These are phyloP conservation scores for Actinomortierella ambigua DNA, from an alignment of 371 early-diverging fungal genomes.

Conservation along the genomic window DNA sequence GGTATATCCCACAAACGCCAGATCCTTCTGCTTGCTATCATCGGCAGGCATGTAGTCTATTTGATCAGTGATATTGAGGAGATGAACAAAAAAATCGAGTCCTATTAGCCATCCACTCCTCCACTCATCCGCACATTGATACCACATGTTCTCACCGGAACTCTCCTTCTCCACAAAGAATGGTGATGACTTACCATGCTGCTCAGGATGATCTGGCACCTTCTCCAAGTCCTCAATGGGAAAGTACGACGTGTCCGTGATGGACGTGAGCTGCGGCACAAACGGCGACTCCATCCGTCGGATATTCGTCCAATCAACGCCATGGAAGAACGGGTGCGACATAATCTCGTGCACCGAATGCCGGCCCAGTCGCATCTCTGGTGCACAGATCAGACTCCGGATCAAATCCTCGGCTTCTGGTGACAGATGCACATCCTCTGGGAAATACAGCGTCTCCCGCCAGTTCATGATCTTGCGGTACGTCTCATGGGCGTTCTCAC, in stretches of 20 bases:
- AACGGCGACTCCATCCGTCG: conserved; percentile 89
- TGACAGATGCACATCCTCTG: conserved; percentile 91
- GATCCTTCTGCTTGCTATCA: conserved; percentile 78
- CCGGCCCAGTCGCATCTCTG: conserved; percentile 80
- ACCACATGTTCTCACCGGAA: no score
- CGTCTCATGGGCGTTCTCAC: conserved; percentile 94
- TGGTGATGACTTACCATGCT: conserved; percentile 20
- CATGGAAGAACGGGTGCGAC: conserved; percentile 95
- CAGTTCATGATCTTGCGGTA: conserved; percentile 97
- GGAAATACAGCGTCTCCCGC: conserved; percentile 88
- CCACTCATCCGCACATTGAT: neutral
- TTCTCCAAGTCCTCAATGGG: conserved; percentile 92
- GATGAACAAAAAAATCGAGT: no score
- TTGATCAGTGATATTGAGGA: no score
- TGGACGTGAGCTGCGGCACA: conserved; percentile 91
- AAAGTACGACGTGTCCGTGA: conserved; percentile 98
- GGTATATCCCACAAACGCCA: conserved; percentile 97
- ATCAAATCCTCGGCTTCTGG: conserved; percentile 93
- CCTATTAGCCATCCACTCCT: no score
- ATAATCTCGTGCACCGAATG: conserved; percentile 88
- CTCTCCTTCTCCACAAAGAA: neutral
- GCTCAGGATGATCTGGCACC: conserved; percentile 59
- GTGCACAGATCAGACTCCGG: conserved; percentile 85
- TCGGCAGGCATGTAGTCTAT: conserved; percentile 35
- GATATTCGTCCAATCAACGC: conserved; percentile 92